Conservation (phyloP, 352 stramenopile species). For the Phytophthora sp. region DNA sequence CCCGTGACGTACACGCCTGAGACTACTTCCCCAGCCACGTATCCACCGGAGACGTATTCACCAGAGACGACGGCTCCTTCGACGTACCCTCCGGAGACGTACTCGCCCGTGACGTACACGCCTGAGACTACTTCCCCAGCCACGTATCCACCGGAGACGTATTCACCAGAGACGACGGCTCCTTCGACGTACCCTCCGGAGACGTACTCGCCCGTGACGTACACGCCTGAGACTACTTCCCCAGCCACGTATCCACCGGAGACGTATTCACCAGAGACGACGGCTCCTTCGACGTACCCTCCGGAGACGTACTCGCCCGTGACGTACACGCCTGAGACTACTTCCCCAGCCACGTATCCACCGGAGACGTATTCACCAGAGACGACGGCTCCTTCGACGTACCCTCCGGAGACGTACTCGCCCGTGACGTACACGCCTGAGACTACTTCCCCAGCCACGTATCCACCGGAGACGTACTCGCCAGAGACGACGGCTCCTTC, state of each 20-base stretch:
- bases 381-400: conserved; percentile 1
- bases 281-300: background rate
- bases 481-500: conserved; percentile 5
- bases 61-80: background rate
- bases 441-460: background rate
- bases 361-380: conserved; percentile 16
- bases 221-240: conserved; percentile 4
- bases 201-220: conserved; percentile 4
- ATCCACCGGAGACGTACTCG: conserved; percentile 11
- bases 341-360: conserved; percentile 2
- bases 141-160: conserved; percentile 8
- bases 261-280: conserved; percentile 11
- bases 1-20: background rate
- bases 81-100: background rate
- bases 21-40: background rate
- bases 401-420: conserved; percentile 5
- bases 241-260: conserved; percentile 8
- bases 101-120: background rate
- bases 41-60: background rate
- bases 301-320: conserved; percentile 17
- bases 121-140: background rate
- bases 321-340: conserved; percentile 16
- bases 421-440: conserved; percentile 2
- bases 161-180: background rate
- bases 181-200: background rate